Base-by-base conservation (phyloP, 148 eudicot genomes). In the Rhododendron molle region DNA sequence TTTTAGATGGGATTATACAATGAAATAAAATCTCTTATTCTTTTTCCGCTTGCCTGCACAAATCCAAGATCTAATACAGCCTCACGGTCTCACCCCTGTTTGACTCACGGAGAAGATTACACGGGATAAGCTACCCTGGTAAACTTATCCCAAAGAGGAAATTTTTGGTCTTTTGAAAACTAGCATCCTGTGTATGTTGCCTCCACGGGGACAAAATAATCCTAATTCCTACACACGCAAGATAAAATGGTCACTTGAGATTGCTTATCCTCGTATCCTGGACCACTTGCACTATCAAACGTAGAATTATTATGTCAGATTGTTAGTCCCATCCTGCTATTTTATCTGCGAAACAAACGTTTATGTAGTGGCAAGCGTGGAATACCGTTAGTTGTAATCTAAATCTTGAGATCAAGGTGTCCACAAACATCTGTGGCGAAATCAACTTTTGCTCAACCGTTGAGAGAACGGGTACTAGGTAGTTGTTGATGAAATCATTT, bases 401-500 rank as follows among this genome's bases (percentile, higher is more conserved):
- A 80, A 71, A 94, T 88, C 87, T 93, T 10, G 94, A 90, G 58
- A 97, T 90, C 91, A 95, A 49, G 32, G 90, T 36, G 62, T 78
- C 90, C 1, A 92, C 92, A 47, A 97, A 95, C 26, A 76, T 69
- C 69, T 95, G 87, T 0, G 98, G 95, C 50, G 98, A 81, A 14
- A 91, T 86, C 20, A 91, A 30, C 28, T 86, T 83, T 81, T 90
- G 97, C 86, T 90, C 90, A 11, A 89, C 52, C 30, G 74, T 84
- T 30, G 98, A 91, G 81, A 92, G n/a, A 36, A 91, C 47, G 2
- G 99, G 98, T 2, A 92, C 91, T 7, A 96, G 88, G 83, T 96
- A 95, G 71, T 96, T 95, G 91, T 94, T 96, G 86, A 95, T 94
- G 93, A 96, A 95, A 83, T 96, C 99, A 83, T 95, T 96, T 26